Conservation (phyloP, 345 rosid species). For the Zanthoxylum bungeanum region DNA sequence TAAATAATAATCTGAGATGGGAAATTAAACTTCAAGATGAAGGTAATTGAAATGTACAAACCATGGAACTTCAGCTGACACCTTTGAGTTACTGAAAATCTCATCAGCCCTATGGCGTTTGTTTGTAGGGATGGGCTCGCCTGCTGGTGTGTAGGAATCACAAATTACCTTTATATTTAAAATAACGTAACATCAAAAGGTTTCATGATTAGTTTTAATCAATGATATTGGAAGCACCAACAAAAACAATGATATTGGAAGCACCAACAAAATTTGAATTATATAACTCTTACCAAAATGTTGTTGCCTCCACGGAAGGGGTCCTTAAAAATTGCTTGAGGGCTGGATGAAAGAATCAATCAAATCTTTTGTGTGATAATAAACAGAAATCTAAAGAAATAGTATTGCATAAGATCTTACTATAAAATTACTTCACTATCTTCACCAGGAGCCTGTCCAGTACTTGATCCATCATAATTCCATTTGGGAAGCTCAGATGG, state of each 20-base stretch:
- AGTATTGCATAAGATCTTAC: slow-evolving; percentile 45
- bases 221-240: neutral
- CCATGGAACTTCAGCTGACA: slow-evolving; percentile 76
- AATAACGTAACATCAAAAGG: slow-evolving; percentile 13
- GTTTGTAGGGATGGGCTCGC: slow-evolving; percentile 98
- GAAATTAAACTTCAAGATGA: slow-evolving; percentile 2
- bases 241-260: neutral
- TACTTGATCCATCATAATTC: slow-evolving; percentile 99
- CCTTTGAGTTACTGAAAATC: slow-evolving; percentile 69
- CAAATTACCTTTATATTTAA: slow-evolving; percentile 63
- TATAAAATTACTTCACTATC: slow-evolving; percentile 97
- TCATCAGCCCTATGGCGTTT: slow-evolving; percentile 87
- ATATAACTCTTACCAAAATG: slow-evolving; percentile 66
- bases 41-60: slow-evolving; percentile 22
- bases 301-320: slow-evolving; percentile 98
- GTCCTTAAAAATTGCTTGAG: slow-evolving; percentile 93
- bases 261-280: neutral
- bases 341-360: slow-evolving; percentile 44
- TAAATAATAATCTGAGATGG: neutral
- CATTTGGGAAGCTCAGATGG: slow-evolving; percentile 98
- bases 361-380: neutral
- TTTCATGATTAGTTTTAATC: neutral
- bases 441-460: slow-evolving; percentile 97
- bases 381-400: neutral
- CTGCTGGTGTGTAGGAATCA: slow-evolving; percentile 87